A percentile compares a stretch with the other conserved stretches of the same genome.
phyloP scores from a whole-genome alignment of 192 early-diverging fungal genomes.

The Allomyces arbusculus region DNA sequence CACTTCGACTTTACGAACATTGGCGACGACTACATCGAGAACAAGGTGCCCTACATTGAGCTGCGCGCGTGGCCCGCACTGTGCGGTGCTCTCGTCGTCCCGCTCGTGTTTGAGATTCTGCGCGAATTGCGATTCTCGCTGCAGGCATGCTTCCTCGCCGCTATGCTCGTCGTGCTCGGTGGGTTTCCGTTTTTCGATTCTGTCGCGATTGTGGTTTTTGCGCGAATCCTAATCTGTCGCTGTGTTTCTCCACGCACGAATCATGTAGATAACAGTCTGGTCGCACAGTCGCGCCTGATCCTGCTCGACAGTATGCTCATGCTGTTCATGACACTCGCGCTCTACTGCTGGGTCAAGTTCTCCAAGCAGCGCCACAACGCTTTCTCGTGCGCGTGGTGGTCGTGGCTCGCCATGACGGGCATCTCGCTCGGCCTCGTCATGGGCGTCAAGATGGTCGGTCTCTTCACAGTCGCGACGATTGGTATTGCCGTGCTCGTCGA shows the following conservation, averaged over 20 bases:
- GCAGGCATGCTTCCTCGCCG: conserved; percentile 47
- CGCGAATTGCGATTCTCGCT: conserved; percentile 69
- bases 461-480: conserved; percentile 65
- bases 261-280: conserved; percentile 61
- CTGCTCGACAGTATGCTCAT: conserved; percentile 84
- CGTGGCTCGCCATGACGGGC: conserved; percentile 64
- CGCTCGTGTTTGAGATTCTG: conserved; percentile 63
- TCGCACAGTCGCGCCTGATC: conserved; percentile 80
- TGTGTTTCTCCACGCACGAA: neutral
- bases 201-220: too few relatives aligned
- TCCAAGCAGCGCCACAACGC: conserved; percentile 49
- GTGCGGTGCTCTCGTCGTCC: conserved; percentile 54
- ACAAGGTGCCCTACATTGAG: conserved; percentile 75
- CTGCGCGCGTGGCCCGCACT: conserved; percentile 59
- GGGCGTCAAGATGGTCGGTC: conserved; percentile 90
- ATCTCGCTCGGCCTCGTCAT: conserved; percentile 47
- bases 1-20: conserved; percentile 89
- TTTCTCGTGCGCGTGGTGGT: conserved; percentile 66
- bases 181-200: conserved; percentile 2
- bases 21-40: conserved; percentile 66
- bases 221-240: conserved; percentile 4
- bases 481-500: conserved; percentile 69
- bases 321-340: conserved; percentile 64
- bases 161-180: conserved; percentile 67
- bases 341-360: conserved; percentile 78